Percentiles rank a stretch among this genome's conserved stretches.
Conservation (phyloP, 2,329 filamentous ascomycete genomes). For the Phialophora verrucosa region DNA sequence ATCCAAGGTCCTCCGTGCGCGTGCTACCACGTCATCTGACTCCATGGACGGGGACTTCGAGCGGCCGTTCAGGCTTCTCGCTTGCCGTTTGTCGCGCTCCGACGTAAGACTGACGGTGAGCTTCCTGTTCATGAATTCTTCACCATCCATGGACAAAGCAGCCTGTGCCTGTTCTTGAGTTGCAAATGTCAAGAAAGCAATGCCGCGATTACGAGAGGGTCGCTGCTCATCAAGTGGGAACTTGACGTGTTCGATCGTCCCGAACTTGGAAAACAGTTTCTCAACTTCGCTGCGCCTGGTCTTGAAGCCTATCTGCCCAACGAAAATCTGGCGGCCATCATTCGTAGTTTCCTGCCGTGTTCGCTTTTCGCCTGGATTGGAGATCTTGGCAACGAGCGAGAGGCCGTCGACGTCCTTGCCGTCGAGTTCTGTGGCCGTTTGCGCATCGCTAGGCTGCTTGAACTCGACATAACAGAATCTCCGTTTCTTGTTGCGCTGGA, state of each 20-base stretch:
- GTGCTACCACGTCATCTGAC: slow-evolving; percentile 9
- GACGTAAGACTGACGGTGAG: slow-evolving; percentile 67
- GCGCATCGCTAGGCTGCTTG: slow-evolving; percentile 68
- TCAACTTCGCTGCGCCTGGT: slow-evolving; percentile 71
- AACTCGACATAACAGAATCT: slow-evolving; percentile 98
- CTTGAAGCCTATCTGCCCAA: slow-evolving; percentile 70
- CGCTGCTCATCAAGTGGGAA: slow-evolving; percentile 72
- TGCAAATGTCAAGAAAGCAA: slow-evolving; percentile 78
- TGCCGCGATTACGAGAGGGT: slow-evolving; percentile 68
- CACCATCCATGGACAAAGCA: slow-evolving; percentile 71
- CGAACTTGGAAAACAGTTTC: slow-evolving; percentile 75
- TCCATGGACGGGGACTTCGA: slow-evolving; percentile 32
- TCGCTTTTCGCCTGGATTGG: slow-evolving; percentile 79
- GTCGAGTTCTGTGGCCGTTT: slow-evolving; percentile 74
- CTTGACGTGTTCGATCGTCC: slow-evolving; percentile 73
- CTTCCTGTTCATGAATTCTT: slow-evolving; percentile 70
- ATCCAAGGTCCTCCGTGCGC: slow-evolving; percentile 36
- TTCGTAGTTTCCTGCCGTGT: slow-evolving; percentile 77
- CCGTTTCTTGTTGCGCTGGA: slow-evolving; percentile 85
- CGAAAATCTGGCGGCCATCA: slow-evolving; percentile 86
- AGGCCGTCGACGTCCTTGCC: slow-evolving; percentile 69
- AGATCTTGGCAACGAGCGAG: slow-evolving; percentile 78
- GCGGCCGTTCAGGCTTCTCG: slow-evolving; percentile 40
- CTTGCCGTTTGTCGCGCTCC: slow-evolving; percentile 47
- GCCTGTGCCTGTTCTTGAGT: slow-evolving; percentile 54